These are phyloP conservation scores for Candida coleopterorum DNA, from an alignment of 805 yeast species.

Conservation along the genomic window DNA sequence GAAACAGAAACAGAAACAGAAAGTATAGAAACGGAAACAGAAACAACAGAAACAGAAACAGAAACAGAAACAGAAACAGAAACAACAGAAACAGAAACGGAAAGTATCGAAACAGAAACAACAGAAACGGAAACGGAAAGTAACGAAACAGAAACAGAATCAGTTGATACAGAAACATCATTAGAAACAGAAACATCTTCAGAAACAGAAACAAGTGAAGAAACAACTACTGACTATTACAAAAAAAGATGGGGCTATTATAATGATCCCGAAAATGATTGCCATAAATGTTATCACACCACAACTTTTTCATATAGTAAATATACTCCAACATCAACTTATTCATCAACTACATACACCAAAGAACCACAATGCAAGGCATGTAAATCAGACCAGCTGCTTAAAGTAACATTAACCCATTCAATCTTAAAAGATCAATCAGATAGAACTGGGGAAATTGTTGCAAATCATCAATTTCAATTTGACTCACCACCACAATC, in stretches of 20 bases:
- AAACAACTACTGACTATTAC: not conserved
- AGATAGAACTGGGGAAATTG: conserved; percentile 7
- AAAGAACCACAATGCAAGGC: not conserved
- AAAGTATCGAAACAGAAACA: not conserved
- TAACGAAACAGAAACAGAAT: not conserved
- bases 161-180: not conserved
- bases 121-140: too few relatives aligned
- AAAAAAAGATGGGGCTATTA: not conserved
- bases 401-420: conserved; percentile 32
- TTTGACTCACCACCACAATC: conserved; percentile 8
- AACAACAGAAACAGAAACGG: not conserved
- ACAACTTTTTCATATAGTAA: not conserved
- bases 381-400: conserved; percentile 1
- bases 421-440: conserved; percentile 38
- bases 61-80: not conserved
- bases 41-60: not conserved
- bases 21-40: not conserved
- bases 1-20: not conserved
- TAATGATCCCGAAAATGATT: not conserved
- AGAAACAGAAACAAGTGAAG: not conserved
- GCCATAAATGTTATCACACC: not conserved
- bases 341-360: not conserved
- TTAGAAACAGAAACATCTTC: not conserved
- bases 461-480: conserved; percentile 10
- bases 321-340: not conserved